phyloP scores from a whole-genome alignment of 2,329 filamentous ascomycete genomes.

The Aspergillus ibericus region DNA sequence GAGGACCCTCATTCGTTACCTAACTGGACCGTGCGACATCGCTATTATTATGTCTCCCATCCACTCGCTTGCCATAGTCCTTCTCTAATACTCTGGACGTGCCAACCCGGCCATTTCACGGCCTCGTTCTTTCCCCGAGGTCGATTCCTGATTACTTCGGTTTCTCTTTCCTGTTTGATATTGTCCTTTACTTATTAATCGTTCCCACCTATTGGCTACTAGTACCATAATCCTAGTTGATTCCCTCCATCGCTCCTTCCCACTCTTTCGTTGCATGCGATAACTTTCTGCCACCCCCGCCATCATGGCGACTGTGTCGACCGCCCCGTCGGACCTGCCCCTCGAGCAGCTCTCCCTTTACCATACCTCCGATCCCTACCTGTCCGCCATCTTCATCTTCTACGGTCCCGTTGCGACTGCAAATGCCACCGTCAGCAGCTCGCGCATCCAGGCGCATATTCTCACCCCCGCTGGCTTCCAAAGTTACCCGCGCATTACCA shows the following conservation, averaged over 20 bases:
- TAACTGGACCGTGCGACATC: slow-evolving; percentile 8
- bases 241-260: slow-evolving; percentile 10
- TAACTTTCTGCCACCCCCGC: slow-evolving; percentile 11
- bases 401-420: slow-evolving; percentile 87
- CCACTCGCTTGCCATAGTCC: slow-evolving; percentile 8
- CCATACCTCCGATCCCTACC: slow-evolving; percentile 81
- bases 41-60: slow-evolving; percentile 18
- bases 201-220: slow-evolving; percentile 1
- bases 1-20: slow-evolving; percentile 20
- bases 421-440: slow-evolving; percentile 83
- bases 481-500: slow-evolving; percentile 85
- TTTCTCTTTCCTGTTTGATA: slow-evolving; percentile 5
- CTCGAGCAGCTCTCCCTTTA: slow-evolving; percentile 83
- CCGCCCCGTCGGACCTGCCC: slow-evolving; percentile 72
- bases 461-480: slow-evolving; percentile 86
- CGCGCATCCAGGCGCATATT: slow-evolving; percentile 91
- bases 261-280: slow-evolving; percentile 13
- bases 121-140: slow-evolving; percentile 3
- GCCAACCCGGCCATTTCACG: slow-evolving; percentile 7
- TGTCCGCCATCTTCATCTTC: slow-evolving; percentile 80
- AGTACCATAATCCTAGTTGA: slow-evolving; percentile 2
- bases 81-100: slow-evolving; percentile 13
- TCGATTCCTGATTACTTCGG: neutral
- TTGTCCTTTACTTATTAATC: slow-evolving; percentile 7
- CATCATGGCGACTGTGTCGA: slow-evolving; percentile 79